Base-by-base conservation (phyloP, 1,284 basidiomycete species). In the Ceratobasidium sp. region DNA sequence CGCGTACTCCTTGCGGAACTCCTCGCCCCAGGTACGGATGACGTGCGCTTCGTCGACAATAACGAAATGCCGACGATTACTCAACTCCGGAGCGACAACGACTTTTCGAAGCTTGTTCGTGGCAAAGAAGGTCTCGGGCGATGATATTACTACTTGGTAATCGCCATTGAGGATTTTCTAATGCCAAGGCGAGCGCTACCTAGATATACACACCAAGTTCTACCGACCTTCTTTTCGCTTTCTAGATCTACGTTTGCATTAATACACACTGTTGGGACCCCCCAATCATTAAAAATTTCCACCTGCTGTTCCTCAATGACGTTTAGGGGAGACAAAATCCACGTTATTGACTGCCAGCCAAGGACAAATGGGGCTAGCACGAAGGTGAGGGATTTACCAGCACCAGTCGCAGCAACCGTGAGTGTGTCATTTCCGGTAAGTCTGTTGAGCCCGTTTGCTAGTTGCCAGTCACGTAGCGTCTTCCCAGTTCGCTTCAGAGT, bases 71-170 rank as follows among this genome's bases (percentile, higher is more conserved):
- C 19, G n/a, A 1, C 22, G 24, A 14, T 53, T 22, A 7, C 6
- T n/a, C 5, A 68, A 22, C 8, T 68, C 29, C 16, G 29, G 13
- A 16, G 51, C 39, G 6, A 31, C 34, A 19, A 68, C 8, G 5
- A 56, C 22, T n/a, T 54, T 41, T 14, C 51, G 51, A 1, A 68
- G 39, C 65, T 68, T 68, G 39, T 56, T 56, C 5, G 51, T 56
- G 19, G 27, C 37, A 7, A 41, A 29, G 22, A 41, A 68, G 31
- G 37, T 19, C 34, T 68, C 65, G 2, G 51, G 65, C 1, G 65
- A 68, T 14, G 51, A 68, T 41, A 68, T 43, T 6, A 68, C 51
- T 7, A 68, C 37, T 34, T 68, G 22, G 39, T 68, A 68, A 4
- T 68, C 39, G 19, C 65, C 65, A 2, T 5, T 9, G 7, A 27